phyloP scores from a whole-genome alignment of 2,329 filamentous ascomycete species.

The Emergomyces pasteurianus region DNA sequence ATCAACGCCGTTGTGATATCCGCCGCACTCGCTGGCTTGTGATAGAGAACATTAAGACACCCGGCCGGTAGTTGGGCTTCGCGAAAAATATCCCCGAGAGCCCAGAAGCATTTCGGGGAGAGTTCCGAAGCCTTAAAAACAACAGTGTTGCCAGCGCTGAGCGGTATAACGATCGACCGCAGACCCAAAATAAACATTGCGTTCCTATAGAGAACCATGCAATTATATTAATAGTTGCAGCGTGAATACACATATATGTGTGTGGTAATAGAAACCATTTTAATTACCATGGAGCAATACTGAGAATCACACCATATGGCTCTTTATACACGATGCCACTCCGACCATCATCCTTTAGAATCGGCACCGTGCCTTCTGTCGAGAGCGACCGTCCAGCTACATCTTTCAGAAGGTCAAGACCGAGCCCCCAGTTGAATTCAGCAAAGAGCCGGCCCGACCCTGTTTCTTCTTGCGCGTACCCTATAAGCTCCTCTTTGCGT shows the following conservation, averaged over 20 bases:
- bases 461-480: constrained; percentile 50
- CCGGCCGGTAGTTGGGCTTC: constrained; percentile 68
- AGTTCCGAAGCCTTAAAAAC: constrained; percentile 62
- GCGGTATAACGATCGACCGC: constrained; percentile 45
- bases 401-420: constrained; percentile 34
- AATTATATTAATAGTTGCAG: neutral
- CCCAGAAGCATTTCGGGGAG: constrained; percentile 52
- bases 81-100: constrained; percentile 51
- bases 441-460: constrained; percentile 33
- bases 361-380: constrained; percentile 39
- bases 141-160: constrained; percentile 63
- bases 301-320: constrained; percentile 66
- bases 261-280: neutral
- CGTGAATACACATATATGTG: neutral
- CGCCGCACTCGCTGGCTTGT: constrained; percentile 49
- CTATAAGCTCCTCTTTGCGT: constrained; percentile 47
- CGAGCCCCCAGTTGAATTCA: constrained; percentile 24
- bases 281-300: constrained; percentile 66
- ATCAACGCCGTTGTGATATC: constrained; percentile 57
- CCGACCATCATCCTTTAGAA: constrained; percentile 37
- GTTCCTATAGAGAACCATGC: constrained; percentile 30
- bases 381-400: constrained; percentile 39
- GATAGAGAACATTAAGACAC: constrained; percentile 59
- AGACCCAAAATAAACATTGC: constrained; percentile 41
- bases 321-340: constrained; percentile 58